phyloP scores from a whole-genome alignment of 2,329 filamentous ascomycete genomes.

The Ustulina deusta region DNA sequence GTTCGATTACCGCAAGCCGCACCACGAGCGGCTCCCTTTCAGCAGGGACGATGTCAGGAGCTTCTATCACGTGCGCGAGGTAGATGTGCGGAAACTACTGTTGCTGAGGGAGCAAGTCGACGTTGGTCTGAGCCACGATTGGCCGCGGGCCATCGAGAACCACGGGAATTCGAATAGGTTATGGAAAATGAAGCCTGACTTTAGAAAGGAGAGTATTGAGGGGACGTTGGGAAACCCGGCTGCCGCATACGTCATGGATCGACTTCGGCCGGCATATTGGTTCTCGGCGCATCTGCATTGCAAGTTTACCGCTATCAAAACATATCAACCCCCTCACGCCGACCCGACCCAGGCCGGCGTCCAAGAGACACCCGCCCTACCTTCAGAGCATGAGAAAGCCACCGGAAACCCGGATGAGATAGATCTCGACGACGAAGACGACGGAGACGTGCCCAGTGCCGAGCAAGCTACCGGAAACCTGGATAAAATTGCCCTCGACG shows the following conservation, averaged over 20 bases:
- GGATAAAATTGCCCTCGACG: no score
- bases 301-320: constrained; percentile 80
- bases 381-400: constrained; percentile 22
- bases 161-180: constrained; percentile 76
- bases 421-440: constrained; percentile 67
- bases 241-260: constrained; percentile 82
- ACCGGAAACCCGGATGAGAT: constrained; percentile 55
- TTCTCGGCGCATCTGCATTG: constrained; percentile 94
- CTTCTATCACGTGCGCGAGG: constrained; percentile 89
- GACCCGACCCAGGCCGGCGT: constrained; percentile 41
- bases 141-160: constrained; percentile 86
- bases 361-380: constrained; percentile 22
- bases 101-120: constrained; percentile 89
- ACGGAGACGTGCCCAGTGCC: constrained; percentile 43
- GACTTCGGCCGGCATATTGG: constrained; percentile 86
- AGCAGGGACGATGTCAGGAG: constrained; percentile 78
- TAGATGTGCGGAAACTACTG: constrained; percentile 91
- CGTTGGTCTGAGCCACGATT: constrained; percentile 93
- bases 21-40: constrained; percentile 89
- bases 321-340: constrained; percentile 55
- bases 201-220: constrained; percentile 78
- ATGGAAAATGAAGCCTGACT: constrained; percentile 79
- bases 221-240: constrained; percentile 84
- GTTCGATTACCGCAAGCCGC: constrained; percentile 84
- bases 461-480: no score